Evolutionary conservation across 441 rosid genomes (phyloP), one percentile per base, ranked within the genome.

Genomic region (Kokia cookei): DNA sequence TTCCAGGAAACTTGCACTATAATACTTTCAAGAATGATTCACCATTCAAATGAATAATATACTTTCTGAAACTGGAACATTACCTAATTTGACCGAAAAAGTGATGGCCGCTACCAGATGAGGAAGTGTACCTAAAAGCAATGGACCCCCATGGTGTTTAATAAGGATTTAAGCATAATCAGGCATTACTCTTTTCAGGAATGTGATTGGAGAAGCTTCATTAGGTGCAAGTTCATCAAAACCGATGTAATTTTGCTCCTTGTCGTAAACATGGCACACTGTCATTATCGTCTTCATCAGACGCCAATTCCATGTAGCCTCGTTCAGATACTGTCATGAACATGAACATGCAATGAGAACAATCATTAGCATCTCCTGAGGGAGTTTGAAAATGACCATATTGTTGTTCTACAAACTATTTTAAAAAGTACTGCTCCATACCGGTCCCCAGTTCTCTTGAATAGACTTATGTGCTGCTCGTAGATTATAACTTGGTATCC

Each of bases 401-500:
- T 51, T 53, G 11, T 29, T 68, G 45, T 29, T 68, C 58, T 50
- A 27, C 19, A 66, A 45, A 45, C 12, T 48, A 22, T 65, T 14
- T 13, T 45, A 37, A 7, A 7, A 55, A 42, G 29, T 59, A 45
- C 54, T 69, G 43, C 26, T 7, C 63, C 71, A 1, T 86, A 91
- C 98, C 96, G 87, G 87, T 77, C 98, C 97, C 98, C 97, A 94
- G 63, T 92, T 91, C 84, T 88, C 84, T 80, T 89, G 95, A 73
- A 91, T 85, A 69, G 97, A 89, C 59, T 83, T 72, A 40, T 94
- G 95, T 75, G 98, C 98, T 61, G 88, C 88, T 26, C 83, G 88
- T 47, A 94, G 88, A 75, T 91, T 92, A 78, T 92, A 94, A 78
- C 97, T 92, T 0, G 97, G 91, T 79, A 94, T 94, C 75, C 91